These are phyloP conservation scores for Auriscalpium orientale DNA, from an alignment of 768 basidiomycete genomes.

Conservation along the genomic window DNA sequence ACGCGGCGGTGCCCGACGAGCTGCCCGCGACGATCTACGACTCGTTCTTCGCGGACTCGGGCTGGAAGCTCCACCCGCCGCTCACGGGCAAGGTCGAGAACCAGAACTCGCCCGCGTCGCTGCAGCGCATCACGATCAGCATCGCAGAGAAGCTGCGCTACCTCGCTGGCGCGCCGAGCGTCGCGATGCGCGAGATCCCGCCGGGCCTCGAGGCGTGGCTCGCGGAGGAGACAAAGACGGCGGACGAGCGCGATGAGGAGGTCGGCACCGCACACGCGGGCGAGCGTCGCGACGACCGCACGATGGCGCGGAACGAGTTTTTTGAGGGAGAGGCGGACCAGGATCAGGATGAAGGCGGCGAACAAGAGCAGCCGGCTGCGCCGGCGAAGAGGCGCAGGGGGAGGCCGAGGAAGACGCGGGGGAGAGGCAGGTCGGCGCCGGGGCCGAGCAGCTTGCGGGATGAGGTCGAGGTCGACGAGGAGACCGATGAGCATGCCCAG, in stretches of 20 bases:
- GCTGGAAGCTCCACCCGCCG: constrained; percentile 91
- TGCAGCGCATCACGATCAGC: constrained; percentile 82
- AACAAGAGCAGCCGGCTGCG: constrained; percentile 21
- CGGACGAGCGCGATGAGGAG: constrained; percentile 69
- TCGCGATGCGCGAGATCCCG: constrained; percentile 94
- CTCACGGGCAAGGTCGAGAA: constrained; percentile 90
- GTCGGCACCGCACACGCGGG: constrained; percentile 48
- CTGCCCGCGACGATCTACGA: constrained; percentile 89
- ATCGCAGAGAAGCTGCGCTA: constrained; percentile 87
- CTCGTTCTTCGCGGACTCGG: constrained; percentile 83
- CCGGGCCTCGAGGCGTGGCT: constrained; percentile 79
- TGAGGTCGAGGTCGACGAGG: constrained; percentile 22
- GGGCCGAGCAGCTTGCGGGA: not conserved
- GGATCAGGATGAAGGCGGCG: constrained; percentile 23
- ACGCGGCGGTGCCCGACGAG: constrained; percentile 73
- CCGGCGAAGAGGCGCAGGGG: not conserved
- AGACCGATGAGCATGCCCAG: constrained; percentile 11
- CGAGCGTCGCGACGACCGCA: constrained; percentile 46
- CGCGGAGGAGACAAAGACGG: constrained; percentile 59
- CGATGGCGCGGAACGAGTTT: constrained; percentile 55
- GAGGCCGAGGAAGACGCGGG: constrained; percentile 24
- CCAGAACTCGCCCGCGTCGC: constrained; percentile 72
- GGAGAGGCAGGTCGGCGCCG: constrained; percentile 20
- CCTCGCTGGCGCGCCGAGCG: constrained; percentile 92
- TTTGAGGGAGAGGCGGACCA: constrained; percentile 55